Percentiles rank a stretch among this genome's conserved stretches.
Evolutionary conservation across 768 basidiomycete genomes (phyloP).

Genomic region (Tricholoma furcatifolium): DNA sequence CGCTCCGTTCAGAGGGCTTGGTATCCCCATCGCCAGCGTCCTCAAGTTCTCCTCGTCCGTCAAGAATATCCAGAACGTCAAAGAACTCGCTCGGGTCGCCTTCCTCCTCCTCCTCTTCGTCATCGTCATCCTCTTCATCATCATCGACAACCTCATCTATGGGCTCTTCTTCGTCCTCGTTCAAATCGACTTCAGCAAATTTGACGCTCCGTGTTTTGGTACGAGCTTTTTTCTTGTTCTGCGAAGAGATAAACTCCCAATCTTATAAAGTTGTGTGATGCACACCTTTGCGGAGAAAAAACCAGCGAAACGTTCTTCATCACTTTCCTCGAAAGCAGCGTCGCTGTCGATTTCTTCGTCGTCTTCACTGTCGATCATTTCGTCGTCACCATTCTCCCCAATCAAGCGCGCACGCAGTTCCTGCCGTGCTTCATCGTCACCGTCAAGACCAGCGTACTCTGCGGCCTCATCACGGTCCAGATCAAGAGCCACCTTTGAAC

Average conservation of each 20-base stretch:
- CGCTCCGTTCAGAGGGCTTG: neutral
- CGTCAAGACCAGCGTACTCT: slow-evolving; percentile 40
- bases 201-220: slow-evolving; percentile 33
- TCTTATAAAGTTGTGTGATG: slow-evolving; percentile 1
- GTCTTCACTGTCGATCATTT: slow-evolving; percentile 61
- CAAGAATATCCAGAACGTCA: slow-evolving; percentile 64
- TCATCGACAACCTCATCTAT: slow-evolving; percentile 34
- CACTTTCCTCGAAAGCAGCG: slow-evolving; percentile 79
- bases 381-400: slow-evolving; percentile 50
- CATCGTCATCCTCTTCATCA: slow-evolving; percentile 32
- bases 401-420: slow-evolving; percentile 46
- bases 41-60: slow-evolving; percentile 56
- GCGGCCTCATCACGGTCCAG: slow-evolving; percentile 56
- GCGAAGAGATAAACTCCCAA: neutral
- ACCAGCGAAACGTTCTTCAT: slow-evolving; percentile 75
- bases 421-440: slow-evolving; percentile 39
- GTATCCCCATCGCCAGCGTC: slow-evolving; percentile 35
- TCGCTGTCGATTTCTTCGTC: slow-evolving; percentile 89
- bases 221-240: slow-evolving; percentile 24
- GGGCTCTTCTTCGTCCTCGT: slow-evolving; percentile 54
- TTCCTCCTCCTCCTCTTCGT: slow-evolving; percentile 44
- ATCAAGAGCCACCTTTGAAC: slow-evolving; percentile 51
- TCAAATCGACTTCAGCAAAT: slow-evolving; percentile 60
- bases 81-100: slow-evolving; percentile 54
- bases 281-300: slow-evolving; percentile 51